Percentiles rank a stretch among this genome's conserved stretches.
phyloP scores from a whole-genome alignment of 108 stramenopile genomes.

The Epithemia pelagica region DNA sequence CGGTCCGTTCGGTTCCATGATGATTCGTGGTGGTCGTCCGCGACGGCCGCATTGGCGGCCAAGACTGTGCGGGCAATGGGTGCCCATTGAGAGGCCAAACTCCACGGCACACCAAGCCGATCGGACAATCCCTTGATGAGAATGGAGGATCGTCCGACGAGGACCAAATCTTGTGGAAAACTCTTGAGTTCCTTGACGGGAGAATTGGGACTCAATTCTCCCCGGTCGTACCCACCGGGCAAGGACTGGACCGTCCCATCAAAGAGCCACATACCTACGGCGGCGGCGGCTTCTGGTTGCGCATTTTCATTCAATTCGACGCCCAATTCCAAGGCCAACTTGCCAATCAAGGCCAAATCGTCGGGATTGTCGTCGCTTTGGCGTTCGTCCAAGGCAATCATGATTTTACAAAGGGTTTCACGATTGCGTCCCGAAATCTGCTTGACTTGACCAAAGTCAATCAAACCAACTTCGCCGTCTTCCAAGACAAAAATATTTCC shows the following conservation, averaged over 20 bases:
- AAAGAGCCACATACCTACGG: conserved; percentile 90
- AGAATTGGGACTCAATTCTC: conserved; percentile 80
- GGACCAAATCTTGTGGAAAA: conserved; percentile 92
- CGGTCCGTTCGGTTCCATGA: background rate
- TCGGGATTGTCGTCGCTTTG: conserved; percentile 53
- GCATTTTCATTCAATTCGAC: conserved; percentile 74
- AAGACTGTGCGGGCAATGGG: conserved; percentile 63
- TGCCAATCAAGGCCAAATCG: conserved; percentile 66
- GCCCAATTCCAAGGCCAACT: conserved; percentile 77
- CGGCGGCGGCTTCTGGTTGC: conserved; percentile 69
- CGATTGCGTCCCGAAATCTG: conserved; percentile 74
- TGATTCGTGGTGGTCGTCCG: too few species aligned
- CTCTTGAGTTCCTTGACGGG: conserved; percentile 86
- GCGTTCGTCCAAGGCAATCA: conserved; percentile 81
- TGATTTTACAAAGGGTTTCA: conserved; percentile 83
- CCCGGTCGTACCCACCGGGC: conserved; percentile 87
- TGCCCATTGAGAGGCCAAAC: conserved; percentile 75
- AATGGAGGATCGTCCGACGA: conserved; percentile 88
- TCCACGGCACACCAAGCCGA: conserved; percentile 84
- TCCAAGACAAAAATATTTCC: conserved; percentile 92
- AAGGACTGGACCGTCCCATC: conserved; percentile 70
- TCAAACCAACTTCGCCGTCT: conserved; percentile 85
- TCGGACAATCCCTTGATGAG: conserved; percentile 88
- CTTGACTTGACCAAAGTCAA: conserved; percentile 94
- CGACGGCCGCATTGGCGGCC: background rate